These are phyloP conservation scores for Vigna reflexopilosa DNA, from an alignment of 306 rosid species.

Conservation along the genomic window DNA sequence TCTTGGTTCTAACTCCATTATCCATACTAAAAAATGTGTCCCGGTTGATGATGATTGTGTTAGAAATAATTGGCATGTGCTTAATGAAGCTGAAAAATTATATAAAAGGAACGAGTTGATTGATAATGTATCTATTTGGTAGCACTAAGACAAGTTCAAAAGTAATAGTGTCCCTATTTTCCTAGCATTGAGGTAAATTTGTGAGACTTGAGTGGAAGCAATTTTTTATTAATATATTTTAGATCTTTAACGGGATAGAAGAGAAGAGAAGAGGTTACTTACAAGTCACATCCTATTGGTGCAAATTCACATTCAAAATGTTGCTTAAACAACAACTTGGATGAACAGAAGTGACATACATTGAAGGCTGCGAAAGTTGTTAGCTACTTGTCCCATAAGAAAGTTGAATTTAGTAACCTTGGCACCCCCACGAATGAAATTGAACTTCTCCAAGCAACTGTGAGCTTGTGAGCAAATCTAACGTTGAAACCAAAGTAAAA, in stretches of 20 bases:
- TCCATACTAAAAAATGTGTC: not conserved
- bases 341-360: slow-evolving; percentile 44
- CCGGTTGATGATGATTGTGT: not conserved
- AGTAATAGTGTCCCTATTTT: slow-evolving; percentile 21
- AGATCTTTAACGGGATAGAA: slow-evolving; percentile 15
- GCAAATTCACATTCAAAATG: slow-evolving; percentile 41
- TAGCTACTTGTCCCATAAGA: slow-evolving; percentile 46
- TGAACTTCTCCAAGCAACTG: slow-evolving; percentile 33
- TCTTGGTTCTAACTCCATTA: not conserved
- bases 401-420: slow-evolving; percentile 36
- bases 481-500: slow-evolving; percentile 34
- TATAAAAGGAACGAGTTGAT: not conserved
- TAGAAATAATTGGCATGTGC: slow-evolving; percentile 29
- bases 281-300: slow-evolving; percentile 44
- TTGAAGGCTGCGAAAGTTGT: slow-evolving; percentile 50
- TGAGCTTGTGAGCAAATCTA: slow-evolving; percentile 44
- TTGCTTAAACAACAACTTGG: slow-evolving; percentile 38
- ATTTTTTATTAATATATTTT: slow-evolving; percentile 8
- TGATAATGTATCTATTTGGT: not conserved
- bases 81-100: slow-evolving; percentile 19
- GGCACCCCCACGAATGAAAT: slow-evolving; percentile 42
- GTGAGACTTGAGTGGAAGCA: slow-evolving; percentile 7
- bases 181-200: slow-evolving; percentile 26
- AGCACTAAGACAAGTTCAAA: slow-evolving; percentile 2
- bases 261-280: slow-evolving; percentile 35